phyloP scores from a whole-genome alignment of 768 basidiomycete genomes.

The Tricholoma saponaceum region DNA sequence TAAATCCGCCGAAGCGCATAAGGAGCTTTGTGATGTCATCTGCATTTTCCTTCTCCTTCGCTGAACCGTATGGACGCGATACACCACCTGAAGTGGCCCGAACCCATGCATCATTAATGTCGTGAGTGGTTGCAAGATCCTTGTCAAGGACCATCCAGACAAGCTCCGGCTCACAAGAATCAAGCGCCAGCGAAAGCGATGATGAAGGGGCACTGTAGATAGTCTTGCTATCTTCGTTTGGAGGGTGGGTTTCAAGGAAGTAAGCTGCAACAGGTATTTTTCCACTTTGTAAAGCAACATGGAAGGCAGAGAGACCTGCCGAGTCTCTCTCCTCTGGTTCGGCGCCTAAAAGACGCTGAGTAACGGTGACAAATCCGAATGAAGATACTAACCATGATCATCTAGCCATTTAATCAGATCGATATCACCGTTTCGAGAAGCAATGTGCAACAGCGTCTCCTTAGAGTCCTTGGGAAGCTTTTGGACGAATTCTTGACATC shows the following conservation, averaged over 20 bases:
- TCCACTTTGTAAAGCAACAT: constrained; percentile 54
- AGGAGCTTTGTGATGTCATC: constrained; percentile 52
- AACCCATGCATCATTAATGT: constrained; percentile 50
- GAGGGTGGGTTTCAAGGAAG: constrained; percentile 60
- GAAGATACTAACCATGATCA: constrained; percentile 53
- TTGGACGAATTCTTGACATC: constrained; percentile 49
- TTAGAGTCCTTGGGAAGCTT: constrained; percentile 44
- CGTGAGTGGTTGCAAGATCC: constrained; percentile 42
- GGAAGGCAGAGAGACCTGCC: constrained; percentile 57
- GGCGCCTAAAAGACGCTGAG: constrained; percentile 44
- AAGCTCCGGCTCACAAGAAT: constrained; percentile 58
- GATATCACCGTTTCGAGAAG: constrained; percentile 47
- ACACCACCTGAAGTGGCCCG: constrained; percentile 35
- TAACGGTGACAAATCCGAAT: constrained; percentile 11
- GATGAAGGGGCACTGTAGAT: constrained; percentile 45
- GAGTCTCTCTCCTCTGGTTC: constrained; percentile 69
- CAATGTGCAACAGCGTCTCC: constrained; percentile 72
- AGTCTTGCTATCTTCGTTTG: constrained; percentile 44
- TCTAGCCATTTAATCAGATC: constrained; percentile 67
- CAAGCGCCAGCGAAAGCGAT: constrained; percentile 54
- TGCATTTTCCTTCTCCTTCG: constrained; percentile 30
- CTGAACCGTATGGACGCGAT: constrained; percentile 15
- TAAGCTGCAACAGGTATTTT: constrained; percentile 49
- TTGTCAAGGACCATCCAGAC: constrained; percentile 63
- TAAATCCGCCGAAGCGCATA: constrained; percentile 46